Conservation (phyloP, 257 asterid genomes). For the Nicotiana undulata region DNA sequence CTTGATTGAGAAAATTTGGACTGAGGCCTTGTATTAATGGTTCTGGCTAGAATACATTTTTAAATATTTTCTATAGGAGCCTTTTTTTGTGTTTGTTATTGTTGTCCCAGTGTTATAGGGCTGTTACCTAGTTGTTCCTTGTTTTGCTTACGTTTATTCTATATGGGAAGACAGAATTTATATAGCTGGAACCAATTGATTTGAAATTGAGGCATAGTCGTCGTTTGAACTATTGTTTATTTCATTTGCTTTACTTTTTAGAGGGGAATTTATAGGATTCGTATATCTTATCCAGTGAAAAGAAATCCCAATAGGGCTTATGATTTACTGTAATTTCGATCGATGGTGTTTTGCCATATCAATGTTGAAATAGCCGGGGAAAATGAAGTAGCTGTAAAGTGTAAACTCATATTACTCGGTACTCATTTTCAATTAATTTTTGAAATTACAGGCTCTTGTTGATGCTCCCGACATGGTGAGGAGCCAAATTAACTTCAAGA, state of each 20-base stretch:
- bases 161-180: no score
- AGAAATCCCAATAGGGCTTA: neutral
- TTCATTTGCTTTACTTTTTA: neutral
- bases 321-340: neutral
- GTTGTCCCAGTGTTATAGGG: neutral
- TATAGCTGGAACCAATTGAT: no score
- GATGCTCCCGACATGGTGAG: slow-evolving; percentile 94
- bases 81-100: neutral
- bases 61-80: neutral
- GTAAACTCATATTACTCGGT: neutral
- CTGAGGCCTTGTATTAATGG: neutral
- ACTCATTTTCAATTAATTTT: neutral
- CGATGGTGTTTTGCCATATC: neutral
- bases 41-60: neutral
- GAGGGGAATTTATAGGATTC: neutral
- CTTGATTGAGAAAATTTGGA: neutral
- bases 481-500: slow-evolving; percentile 86
- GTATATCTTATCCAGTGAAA: neutral
- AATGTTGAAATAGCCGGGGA: neutral
- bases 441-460: slow-evolving; percentile 61
- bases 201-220: no score
- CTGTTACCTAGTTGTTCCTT: neutral
- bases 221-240: neutral
- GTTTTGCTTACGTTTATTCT: no score
- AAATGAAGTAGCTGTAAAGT: neutral